Base-by-base conservation (phyloP, 805 yeast species). In the Blastobotrys chiropterorum region DNA sequence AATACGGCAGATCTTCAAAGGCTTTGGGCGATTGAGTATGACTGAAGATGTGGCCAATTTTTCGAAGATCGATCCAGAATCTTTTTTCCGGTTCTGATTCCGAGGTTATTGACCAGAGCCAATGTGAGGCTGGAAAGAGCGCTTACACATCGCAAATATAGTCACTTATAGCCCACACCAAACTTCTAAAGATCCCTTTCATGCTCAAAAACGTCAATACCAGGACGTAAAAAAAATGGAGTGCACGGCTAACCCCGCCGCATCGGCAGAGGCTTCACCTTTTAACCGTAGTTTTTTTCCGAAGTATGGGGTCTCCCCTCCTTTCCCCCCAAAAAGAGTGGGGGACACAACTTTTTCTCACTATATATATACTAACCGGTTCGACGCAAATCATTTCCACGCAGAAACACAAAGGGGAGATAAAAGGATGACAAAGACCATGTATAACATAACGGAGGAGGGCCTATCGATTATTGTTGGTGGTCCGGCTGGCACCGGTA, bases 401-500 rank as follows among this genome's bases (percentile, higher is more conserved):
- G 38, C 13, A 31, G 7, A 15, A 15, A 38, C 15, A n/a, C 17
- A 14, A 14, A 38, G 17, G 15, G 15, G 41, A 15, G 13, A 38
- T 31, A 44, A n/a, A 14, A n/a, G 16, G 22, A 40, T 41, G 50
- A 41, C 50, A 16, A 34, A 30, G 17, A 16, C 34, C 30, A 2
- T 17, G 30, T 38, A 31, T 42, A 26, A 40, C 8, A 31, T 47
- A 38, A 47, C 49, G 13, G 19, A 21, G 7, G 30, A 31, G 38
- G 51, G 51, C 8, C 42, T 45, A n/a, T 53, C 56, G 2, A 46
- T 59, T 31, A 81, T 90, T 1, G 81, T 92, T 6, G 97, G 95
- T 11, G 99, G 99, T 0, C 96, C 98, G 0, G 90, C 97, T 0
- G 98, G 98, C 6, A 86, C 96, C 1, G 99, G 99, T 0, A 94